Evolutionary conservation across 2,329 filamentous ascomycete species (phyloP), one percentile per base, ranked within the genome.

Genomic region (Ophiocordyceps australis): DNA sequence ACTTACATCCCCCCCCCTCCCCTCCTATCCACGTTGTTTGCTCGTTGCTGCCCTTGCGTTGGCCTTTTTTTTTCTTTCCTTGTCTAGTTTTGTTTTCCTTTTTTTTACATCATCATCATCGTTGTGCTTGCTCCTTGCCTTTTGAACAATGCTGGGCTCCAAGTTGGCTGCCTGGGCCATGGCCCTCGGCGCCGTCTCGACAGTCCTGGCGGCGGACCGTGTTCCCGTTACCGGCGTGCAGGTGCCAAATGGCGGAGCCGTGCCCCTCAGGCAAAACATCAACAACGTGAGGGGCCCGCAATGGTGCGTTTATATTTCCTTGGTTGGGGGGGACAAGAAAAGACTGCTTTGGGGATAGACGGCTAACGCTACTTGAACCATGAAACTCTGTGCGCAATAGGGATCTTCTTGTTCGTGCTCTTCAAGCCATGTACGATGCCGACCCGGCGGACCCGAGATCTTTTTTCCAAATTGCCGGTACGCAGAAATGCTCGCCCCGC

Each of bases 391-490:
- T 4, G 20, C 11, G 4, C 10, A 22, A 13, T 21, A 55, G 60
- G 59, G 57, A 65, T 24, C 47, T 67, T 5, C 62, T 60, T 34
- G 47, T 67, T 14, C 52, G 52, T 21, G 55, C 57, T 9, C 38
- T 66, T 12, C 40, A 42, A 19, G 43, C 48, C 14, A 47, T 66
- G 33, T 54, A 64, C 28, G 44, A 45, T 3, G 41, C 40, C 16
- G 37, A 53, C 29, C 43, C 56, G 27, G 38, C 42, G 5, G 50
- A 65, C 20, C 46, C 49, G 24, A 33, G 49, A 28, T 67, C 62
- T 2, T 66, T 55, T 38, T 67, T 62, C 35, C 52, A 61, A 28
- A 41, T 68, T 29, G 41, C 47, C 25, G 62, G 62, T 59, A 13
- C n/a, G 20, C 11, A 14, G 17, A 7, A 19, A 10, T n/a, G 13